These are phyloP conservation scores for Aegilops umbellulata DNA, from an alignment of 176 grass and related monocot genomes.

Conservation along the genomic window DNA sequence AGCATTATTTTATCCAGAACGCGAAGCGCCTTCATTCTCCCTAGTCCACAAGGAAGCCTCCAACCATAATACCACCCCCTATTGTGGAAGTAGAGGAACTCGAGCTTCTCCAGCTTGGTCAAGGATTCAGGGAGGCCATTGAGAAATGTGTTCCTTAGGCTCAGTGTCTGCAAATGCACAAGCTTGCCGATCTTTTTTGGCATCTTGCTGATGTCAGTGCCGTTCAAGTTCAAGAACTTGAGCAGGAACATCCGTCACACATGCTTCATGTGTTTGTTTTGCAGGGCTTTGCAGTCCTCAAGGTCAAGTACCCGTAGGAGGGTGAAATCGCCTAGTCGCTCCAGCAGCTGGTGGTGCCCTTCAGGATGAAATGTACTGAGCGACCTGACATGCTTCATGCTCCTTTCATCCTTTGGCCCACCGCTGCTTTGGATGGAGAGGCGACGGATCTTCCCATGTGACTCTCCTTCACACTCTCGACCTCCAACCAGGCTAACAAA, in stretches of 20 bases:
- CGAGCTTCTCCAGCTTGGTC: no score
- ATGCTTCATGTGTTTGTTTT: neutral
- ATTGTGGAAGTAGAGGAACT: no score
- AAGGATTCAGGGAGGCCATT: no score
- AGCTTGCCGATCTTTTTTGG: no score
- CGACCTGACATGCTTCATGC: neutral
- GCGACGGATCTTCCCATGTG: neutral
- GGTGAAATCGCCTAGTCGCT: neutral
- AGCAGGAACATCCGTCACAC: neutral
- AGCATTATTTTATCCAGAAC: no score
- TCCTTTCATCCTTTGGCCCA: neutral
- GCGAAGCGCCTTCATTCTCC: no score
- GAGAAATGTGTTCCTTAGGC: no score
- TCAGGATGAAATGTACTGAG: neutral
- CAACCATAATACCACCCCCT: accelerated
- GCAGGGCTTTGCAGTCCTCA: neutral
- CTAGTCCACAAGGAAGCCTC: no score
- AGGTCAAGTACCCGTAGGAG: neutral
- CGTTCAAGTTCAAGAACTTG: neutral
- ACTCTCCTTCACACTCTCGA: neutral
- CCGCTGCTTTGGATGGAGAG: neutral
- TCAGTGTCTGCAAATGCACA: no score
- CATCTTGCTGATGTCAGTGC: neutral
- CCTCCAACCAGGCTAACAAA: neutral
- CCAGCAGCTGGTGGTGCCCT: accelerated